Evolutionary conservation across 345 rosid species (phyloP).

Genomic region (Erysimum cheiranthoides): DNA sequence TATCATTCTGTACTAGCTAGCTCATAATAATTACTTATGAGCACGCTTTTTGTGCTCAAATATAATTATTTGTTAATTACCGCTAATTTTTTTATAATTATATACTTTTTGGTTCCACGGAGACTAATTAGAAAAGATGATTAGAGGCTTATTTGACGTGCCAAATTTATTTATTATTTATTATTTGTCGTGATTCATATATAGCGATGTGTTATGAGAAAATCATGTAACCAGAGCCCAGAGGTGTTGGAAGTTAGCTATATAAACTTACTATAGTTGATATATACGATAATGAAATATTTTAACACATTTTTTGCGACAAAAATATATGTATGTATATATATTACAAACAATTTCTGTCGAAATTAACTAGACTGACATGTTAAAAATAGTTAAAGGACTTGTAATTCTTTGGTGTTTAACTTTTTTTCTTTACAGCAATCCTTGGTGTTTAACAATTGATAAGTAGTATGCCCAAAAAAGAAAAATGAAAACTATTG

Average conservation of each 20-base stretch:
- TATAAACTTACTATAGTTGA: background rate
- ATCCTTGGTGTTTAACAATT: too few relatives aligned
- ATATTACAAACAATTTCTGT: constrained; percentile 2
- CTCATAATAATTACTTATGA: constrained; percentile 29
- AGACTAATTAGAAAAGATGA: constrained; percentile 11
- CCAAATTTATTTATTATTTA: background rate
- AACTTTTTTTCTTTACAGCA: background rate
- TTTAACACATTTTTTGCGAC: background rate
- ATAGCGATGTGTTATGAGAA: background rate
- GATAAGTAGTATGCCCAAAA: too few relatives aligned
- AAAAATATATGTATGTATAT: too few relatives aligned
- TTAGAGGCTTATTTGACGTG: constrained; percentile 9
- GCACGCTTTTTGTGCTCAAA: constrained; percentile 36
- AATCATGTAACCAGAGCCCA: background rate
- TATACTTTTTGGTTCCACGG: constrained; percentile 26
- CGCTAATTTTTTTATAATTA: constrained; percentile 5
- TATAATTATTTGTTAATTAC: constrained; percentile 17
- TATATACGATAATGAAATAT: background rate
- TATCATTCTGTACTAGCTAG: background rate
- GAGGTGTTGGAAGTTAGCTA: background rate
- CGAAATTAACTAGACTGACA: constrained; percentile 2
- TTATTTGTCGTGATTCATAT: background rate
- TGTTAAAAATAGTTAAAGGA: background rate
- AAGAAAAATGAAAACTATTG: background rate
- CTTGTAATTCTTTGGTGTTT: background rate